Percentiles rank a stretch among this genome's conserved stretches.
These are phyloP conservation scores for Termitomyces sp. DNA, from an alignment of 1,284 basidiomycete species.

Conservation along the genomic window DNA sequence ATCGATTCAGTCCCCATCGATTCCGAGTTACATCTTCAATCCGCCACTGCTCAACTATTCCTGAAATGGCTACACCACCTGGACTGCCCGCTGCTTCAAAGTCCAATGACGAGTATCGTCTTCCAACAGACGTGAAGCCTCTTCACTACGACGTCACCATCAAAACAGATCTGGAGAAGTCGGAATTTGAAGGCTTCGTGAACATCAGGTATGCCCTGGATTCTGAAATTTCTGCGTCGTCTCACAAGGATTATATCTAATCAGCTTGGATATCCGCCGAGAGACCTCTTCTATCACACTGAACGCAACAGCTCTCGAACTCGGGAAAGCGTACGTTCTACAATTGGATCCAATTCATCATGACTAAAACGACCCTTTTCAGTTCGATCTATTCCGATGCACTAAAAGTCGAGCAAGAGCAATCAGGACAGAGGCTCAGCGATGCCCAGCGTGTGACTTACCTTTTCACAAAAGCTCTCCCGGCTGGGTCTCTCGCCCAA, in stretches of 20 bases:
- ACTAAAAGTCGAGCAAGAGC: slow-evolving; percentile 48
- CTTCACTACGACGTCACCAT: slow-evolving; percentile 83
- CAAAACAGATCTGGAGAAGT: slow-evolving; percentile 76
- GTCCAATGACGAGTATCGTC: slow-evolving; percentile 54
- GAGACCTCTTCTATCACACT: slow-evolving; percentile 67
- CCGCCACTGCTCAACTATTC: slow-evolving; percentile 11
- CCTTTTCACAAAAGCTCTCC: slow-evolving; percentile 48
- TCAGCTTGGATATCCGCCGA: slow-evolving; percentile 65
- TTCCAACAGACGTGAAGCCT: slow-evolving; percentile 73
- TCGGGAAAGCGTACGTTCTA: slow-evolving; percentile 53
- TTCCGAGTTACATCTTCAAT: slow-evolving; percentile 3
- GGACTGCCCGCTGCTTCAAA: slow-evolving; percentile 7
- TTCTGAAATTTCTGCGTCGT: background rate
- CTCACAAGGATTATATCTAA: slow-evolving; percentile 5
- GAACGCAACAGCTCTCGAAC: slow-evolving; percentile 67
- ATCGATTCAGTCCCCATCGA: slow-evolving; percentile 11
- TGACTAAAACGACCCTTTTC: background rate
- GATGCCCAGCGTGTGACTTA: slow-evolving; percentile 63
- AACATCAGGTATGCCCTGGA: slow-evolving; percentile 54
- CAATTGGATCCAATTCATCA: background rate
- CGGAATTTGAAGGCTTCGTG: slow-evolving; percentile 75
- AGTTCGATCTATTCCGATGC: slow-evolving; percentile 57
- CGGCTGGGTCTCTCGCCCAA: slow-evolving; percentile 59
- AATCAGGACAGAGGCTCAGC: slow-evolving; percentile 50
- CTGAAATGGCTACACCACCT: slow-evolving; percentile 15